A percentile compares a stretch with the other conserved stretches of the same genome.
These are phyloP conservation scores for Colletotrichum tamarilloi DNA, from an alignment of 2,329 filamentous ascomycete genomes.

Conservation along the genomic window DNA sequence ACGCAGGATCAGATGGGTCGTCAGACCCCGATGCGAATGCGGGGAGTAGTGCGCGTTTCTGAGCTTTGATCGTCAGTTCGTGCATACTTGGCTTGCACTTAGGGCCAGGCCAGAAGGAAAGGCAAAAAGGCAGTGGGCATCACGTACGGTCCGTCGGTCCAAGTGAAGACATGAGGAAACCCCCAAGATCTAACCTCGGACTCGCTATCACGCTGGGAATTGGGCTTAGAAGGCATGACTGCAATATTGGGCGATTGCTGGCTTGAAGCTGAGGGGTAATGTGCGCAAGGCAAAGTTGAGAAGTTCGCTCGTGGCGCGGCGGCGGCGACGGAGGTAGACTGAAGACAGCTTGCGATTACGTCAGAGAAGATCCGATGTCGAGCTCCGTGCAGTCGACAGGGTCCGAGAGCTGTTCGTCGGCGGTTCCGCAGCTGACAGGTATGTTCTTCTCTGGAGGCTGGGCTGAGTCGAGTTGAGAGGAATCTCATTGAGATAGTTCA, in stretches of 20 bases:
- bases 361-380: slow-evolving; percentile 5
- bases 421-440: background rate
- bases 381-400: slow-evolving; percentile 15
- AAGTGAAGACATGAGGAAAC: slow-evolving; percentile 76
- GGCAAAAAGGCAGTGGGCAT: background rate
- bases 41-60: slow-evolving; percentile 77
- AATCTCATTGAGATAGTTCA: background rate
- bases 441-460: background rate
- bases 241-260: background rate
- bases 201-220: slow-evolving; percentile 62
- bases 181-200: slow-evolving; percentile 75
- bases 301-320: background rate
- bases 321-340: background rate
- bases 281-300: background rate
- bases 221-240: slow-evolving; percentile 16
- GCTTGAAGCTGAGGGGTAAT: background rate
- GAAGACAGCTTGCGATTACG: slow-evolving; percentile 15
- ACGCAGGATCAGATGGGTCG: slow-evolving; percentile 75
- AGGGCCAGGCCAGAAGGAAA: slow-evolving; percentile 4
- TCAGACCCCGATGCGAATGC: slow-evolving; percentile 72
- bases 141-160: slow-evolving; percentile 76
- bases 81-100: background rate
- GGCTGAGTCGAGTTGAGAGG: background rate
- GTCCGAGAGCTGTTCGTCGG: slow-evolving; percentile 12
- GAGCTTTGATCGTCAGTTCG: slow-evolving; percentile 24